Percentiles rank a stretch among this genome's conserved stretches.
Conservation (phyloP, 345 rosid species). For the Gossypium herbaceum region DNA sequence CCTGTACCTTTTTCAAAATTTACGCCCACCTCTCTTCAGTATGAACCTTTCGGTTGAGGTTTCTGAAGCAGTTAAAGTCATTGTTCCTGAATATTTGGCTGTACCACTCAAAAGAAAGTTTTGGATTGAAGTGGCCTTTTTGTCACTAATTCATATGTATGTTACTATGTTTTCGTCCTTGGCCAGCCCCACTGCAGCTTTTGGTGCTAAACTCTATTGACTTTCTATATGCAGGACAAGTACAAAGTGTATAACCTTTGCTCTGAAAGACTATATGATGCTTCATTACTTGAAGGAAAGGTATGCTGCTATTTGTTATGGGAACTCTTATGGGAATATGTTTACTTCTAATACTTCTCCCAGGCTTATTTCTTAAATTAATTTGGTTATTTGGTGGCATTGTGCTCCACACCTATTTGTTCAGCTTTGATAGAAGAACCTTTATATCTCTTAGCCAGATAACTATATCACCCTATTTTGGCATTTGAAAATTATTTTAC, state of each 20-base stretch:
- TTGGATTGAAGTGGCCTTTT: neutral
- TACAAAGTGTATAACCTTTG: conserved; percentile 92
- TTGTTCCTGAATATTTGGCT: neutral
- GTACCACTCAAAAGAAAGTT: neutral
- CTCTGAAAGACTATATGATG: conserved; percentile 85
- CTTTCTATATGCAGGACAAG: conserved; percentile 49
- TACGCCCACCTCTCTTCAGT: neutral
- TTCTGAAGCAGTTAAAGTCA: neutral
- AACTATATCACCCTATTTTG: neutral
- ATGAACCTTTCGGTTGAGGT: neutral
- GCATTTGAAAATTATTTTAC: neutral
- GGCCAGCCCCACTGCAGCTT: neutral
- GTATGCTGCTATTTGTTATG: conserved; percentile 27
- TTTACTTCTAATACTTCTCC: neutral
- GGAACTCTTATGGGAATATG: neutral
- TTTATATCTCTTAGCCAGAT: neutral
- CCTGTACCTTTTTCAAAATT: neutral
- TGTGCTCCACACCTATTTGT: neutral
- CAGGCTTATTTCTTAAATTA: neutral
- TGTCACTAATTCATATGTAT: neutral
- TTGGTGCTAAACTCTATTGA: neutral
- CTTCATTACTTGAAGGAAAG: conserved; percentile 87
- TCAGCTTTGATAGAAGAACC: neutral
- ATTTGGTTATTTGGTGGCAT: neutral
- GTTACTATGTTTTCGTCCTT: neutral